Base-by-base conservation (phyloP, 2,329 filamentous ascomycete genomes). In the Neofusicoccum kwambonambiense region DNA sequence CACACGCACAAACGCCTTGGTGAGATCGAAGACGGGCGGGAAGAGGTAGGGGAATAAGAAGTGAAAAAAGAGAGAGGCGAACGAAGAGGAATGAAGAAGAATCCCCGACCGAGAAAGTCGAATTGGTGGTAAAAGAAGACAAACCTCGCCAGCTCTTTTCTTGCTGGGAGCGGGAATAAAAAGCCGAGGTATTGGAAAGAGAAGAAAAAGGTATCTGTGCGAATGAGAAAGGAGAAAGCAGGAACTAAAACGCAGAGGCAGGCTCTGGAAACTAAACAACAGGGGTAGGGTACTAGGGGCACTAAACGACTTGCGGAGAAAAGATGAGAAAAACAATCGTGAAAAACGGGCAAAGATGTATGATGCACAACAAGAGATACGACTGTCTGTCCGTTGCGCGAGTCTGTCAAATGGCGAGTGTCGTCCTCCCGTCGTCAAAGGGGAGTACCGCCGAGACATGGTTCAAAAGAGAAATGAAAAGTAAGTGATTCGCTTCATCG, bases 281-380 rank as follows among this genome's bases (percentile, higher is more conserved):
- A 37, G 56, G 56, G 56, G 56, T 60, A 60, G 56, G 56, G 56
- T 60, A 60, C 56, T 60, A 60, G 56, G 56, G 56, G 56, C 56
- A 60, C 56, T 60, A 60, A 60, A 57, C 44, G 9, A 22, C 19
- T 51, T 13, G 34, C n/a, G 19, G 13, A 27, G 31, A n/a, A 45
- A 37, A 47, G 13, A 31, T 17, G 56, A 31, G n/a, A 47, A 22
- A 37, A 22, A 12, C 12, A 45, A 37, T 47, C 56, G n/a, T 47
- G 31, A 60, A 19, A 34, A 37, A 37, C 22, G 9, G 17, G 6
- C 19, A 60, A 22, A 60, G 17, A 37, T 47, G 31, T 35, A 27
- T 13, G 42, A 37, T 12, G 15, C 42, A 19, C 12, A 60, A 60
- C 13, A 22, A 45, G 41, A 15, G 39, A 34, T 15, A 58, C 13